phyloP scores from a whole-genome alignment of 176 grass and related monocot genomes.

The Aechmea fasciata region DNA sequence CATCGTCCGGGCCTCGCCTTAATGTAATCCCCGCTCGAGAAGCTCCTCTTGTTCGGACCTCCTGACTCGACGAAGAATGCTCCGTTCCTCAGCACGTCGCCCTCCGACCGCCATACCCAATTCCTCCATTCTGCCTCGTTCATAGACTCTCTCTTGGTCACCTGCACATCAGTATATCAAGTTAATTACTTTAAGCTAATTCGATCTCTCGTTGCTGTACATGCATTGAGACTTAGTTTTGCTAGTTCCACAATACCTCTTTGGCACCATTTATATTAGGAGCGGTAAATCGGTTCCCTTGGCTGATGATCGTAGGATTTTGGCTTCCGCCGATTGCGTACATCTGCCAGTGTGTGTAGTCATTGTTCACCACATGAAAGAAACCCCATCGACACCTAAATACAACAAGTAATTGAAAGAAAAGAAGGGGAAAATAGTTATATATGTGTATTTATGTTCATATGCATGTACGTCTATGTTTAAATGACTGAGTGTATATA shows the following conservation, averaged over 20 bases:
- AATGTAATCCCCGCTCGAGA: conserved; percentile 38
- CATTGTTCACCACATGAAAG: conserved; percentile 86
- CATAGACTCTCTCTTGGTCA: conserved; percentile 69
- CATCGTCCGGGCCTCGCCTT: conserved; percentile 40
- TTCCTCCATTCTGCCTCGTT: conserved; percentile 38
- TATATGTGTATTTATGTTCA: too few relatives aligned
- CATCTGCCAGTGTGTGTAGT: conserved; percentile 88
- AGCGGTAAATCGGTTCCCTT: conserved; percentile 67
- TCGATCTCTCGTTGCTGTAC: too few relatives aligned
- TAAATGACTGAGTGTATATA: background rate
- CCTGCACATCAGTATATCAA: background rate
- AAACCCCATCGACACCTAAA: conserved; percentile 53
- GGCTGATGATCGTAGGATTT: conserved; percentile 80
- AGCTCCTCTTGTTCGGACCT: conserved; percentile 6
- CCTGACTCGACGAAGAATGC: conserved; percentile 84
- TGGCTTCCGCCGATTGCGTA: conserved; percentile 73
- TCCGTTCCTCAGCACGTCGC: conserved; percentile 45
- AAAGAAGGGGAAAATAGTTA: background rate
- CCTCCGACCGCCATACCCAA: conserved; percentile 81
- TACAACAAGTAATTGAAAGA: background rate
- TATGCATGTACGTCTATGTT: too few relatives aligned
- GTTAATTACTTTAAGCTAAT: background rate
- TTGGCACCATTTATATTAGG: conserved; percentile 28
- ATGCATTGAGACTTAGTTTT: too few relatives aligned
- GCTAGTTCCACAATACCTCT: conserved; percentile 12